Conservation (phyloP, 805 yeast genomes). For the Nakazawaea holstii region DNA sequence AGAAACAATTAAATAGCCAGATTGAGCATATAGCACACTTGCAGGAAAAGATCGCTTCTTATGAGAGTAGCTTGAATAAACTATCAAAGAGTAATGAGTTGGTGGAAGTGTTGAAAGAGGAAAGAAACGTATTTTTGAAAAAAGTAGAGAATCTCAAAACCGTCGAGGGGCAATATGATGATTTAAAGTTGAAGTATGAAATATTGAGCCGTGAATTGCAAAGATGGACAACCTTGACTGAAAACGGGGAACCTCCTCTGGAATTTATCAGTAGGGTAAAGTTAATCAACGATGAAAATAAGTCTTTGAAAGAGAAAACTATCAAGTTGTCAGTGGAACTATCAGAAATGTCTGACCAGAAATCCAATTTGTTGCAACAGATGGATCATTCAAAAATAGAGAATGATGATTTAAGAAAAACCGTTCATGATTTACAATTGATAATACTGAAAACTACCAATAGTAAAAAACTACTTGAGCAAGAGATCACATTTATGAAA, state of each 20-base stretch:
- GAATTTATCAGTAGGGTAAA: background rate
- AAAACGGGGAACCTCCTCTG: background rate
- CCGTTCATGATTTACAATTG: slow-evolving; percentile 13
- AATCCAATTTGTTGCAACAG: slow-evolving; percentile 7
- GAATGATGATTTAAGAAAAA: slow-evolving; percentile 26
- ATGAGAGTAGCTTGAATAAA: background rate
- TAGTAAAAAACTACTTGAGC: slow-evolving; percentile 1
- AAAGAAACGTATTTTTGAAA: background rate
- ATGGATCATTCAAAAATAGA: slow-evolving; percentile 19
- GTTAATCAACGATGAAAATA: background rate
- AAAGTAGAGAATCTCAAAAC: background rate
- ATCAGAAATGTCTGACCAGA: background rate
- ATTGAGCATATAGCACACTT: background rate
- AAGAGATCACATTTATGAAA: slow-evolving; percentile 3
- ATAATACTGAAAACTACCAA: background rate
- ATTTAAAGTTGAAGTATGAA: background rate
- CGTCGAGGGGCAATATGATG: background rate
- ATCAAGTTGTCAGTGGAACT: background rate
- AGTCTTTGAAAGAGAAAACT: background rate
- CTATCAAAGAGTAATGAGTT: background rate
- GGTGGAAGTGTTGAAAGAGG: slow-evolving; percentile 9
- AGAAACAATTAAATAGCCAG: slow-evolving; percentile 1
- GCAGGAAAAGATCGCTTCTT: background rate
- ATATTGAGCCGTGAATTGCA: background rate
- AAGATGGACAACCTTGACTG: background rate